Evolutionary conservation across 2,329 filamentous ascomycete species (phyloP), one percentile per base, ranked within the genome.

Genomic region (Colletotrichum gloeosporioides): DNA sequence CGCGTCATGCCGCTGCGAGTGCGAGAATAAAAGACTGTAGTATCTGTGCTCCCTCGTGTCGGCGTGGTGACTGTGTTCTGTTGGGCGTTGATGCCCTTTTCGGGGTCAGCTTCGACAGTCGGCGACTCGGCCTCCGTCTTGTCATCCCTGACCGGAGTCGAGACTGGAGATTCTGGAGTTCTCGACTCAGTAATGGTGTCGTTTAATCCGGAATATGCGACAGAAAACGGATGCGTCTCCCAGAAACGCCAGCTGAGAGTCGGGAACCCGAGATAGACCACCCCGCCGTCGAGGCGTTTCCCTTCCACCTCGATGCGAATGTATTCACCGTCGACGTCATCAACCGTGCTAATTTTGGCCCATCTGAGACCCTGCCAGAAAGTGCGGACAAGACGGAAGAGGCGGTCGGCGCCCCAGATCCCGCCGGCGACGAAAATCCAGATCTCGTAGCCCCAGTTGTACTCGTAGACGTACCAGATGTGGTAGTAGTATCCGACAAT

Each of bases 371-470:
- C 78, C 4, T 77, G 72, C 49, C 64, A 75, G 16, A 73, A 69
- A 63, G 75, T 69, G 16, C 65, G 71, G 2, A 55, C 75, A 2
- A 77, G 22, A 6, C 78, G 65, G 44, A 71, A 70, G 4, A 77
- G 25, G 3, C 78, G 69, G 29, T 79, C 78, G 16, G 53, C 55
- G 16, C 39, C 73, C 78, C 78, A 79, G 57, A 78, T 71, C 22
- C 63, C 78, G 8, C 68, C 69, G 3, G 77, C 75, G 61, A 79
- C 59, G 49, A 79, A 79, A 9, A 74, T 72, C 78, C 78, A 79
- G 53, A 78, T 79, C 59, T 79, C 78, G 61, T 79, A 79, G 12
- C 78, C 78, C 76, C 76, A 79, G 18, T 57, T 70, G 73, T 80
- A 78, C 3, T 71, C 61, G 64, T 77, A 79, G 32, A 63, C 61